phyloP scores from a whole-genome alignment of 2,329 filamentous ascomycete species.

The Trichoderma harzianum region DNA sequence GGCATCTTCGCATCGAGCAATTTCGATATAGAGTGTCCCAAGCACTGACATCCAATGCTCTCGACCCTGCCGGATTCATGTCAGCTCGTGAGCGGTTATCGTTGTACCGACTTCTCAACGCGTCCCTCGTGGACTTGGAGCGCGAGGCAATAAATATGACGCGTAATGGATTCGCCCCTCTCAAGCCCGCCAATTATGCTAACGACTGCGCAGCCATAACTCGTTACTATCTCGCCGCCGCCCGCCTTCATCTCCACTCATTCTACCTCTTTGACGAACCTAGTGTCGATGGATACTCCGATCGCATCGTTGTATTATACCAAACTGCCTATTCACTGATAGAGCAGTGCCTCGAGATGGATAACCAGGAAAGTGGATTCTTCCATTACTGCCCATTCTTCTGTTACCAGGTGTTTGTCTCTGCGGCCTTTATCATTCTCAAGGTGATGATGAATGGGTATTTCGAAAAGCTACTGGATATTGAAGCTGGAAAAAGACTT shows the following conservation, averaged over 20 bases:
- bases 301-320: slow-evolving; percentile 1
- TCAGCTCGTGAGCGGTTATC: slow-evolving; percentile 9
- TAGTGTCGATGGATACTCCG: slow-evolving; percentile 3
- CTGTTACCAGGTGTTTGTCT: slow-evolving; percentile 10
- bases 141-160: slow-evolving; percentile 10
- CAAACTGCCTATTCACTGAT: slow-evolving; percentile 6
- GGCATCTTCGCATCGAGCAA: slow-evolving; percentile 14
- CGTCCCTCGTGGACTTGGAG: slow-evolving; percentile 4
- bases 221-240: slow-evolving; percentile 9
- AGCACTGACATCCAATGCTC: slow-evolving; percentile 2
- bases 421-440: slow-evolving; percentile 9
- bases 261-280: slow-evolving; percentile 12
- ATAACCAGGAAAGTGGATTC: background rate
- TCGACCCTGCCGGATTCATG: slow-evolving; percentile 7
- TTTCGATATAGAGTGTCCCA: slow-evolving; percentile 7
- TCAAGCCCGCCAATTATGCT: background rate
- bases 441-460: slow-evolving; percentile 13
- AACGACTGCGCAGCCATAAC: background rate
- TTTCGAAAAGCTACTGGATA: slow-evolving; percentile 7
- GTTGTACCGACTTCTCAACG: slow-evolving; percentile 5
- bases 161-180: background rate
- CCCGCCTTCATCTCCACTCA: slow-evolving; percentile 9
- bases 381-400: slow-evolving; percentile 8
- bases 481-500: background rate
- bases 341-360: slow-evolving; percentile 10